phyloP scores from a whole-genome alignment of 2,329 filamentous ascomycete genomes.

The Fusarium dlaminii region DNA sequence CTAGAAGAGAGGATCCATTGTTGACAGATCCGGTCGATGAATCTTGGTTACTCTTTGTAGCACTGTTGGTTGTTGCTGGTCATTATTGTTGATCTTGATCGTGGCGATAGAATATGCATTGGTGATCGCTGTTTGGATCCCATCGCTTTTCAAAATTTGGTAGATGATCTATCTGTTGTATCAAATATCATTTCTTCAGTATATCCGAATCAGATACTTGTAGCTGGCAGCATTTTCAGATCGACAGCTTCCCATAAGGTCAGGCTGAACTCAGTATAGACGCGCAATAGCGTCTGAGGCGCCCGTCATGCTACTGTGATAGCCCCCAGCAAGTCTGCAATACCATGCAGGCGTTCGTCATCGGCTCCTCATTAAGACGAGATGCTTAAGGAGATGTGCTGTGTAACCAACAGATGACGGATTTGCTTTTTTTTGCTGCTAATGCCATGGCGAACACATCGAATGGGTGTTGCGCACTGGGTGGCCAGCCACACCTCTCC shows the following conservation, averaged over 20 bases:
- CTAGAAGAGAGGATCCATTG: neutral
- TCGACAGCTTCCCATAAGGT: constrained; percentile 14
- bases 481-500: constrained; percentile 26
- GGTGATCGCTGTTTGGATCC: neutral
- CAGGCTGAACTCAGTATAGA: constrained; percentile 9
- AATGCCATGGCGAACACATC: constrained; percentile 5
- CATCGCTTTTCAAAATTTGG: neutral
- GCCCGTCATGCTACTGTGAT: constrained; percentile 15
- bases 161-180: neutral
- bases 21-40: neutral
- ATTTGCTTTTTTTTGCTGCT: constrained; percentile 38
- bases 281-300: constrained; percentile 7
- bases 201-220: constrained; percentile 28
- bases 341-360: constrained; percentile 30
- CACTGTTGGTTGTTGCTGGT: neutral
- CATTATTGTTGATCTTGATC: constrained; percentile 17
- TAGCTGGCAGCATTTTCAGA: constrained; percentile 18
- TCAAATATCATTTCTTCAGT: constrained; percentile 16
- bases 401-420: constrained; percentile 21
- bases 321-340: neutral
- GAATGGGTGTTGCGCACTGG: constrained; percentile 17
- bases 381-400: neutral
- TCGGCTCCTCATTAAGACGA: constrained; percentile 18
- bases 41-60: neutral
- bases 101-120: constrained; percentile 3